A percentile compares a stretch with the other conserved stretches of the same genome.
phyloP scores from a whole-genome alignment of 768 basidiomycete genomes.

The Lyophyllum semitale region DNA sequence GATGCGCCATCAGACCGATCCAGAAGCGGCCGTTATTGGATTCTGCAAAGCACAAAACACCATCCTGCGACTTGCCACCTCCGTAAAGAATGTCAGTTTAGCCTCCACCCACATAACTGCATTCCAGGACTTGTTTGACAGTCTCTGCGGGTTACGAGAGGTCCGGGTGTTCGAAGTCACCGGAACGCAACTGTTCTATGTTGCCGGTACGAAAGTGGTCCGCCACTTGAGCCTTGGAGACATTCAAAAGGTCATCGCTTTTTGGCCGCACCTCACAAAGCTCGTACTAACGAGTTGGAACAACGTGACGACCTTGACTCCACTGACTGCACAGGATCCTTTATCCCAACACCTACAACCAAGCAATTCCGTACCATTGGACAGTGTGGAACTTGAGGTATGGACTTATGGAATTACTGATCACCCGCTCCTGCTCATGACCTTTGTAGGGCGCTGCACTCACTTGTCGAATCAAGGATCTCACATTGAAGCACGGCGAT shows the following conservation, averaged over 20 bases:
- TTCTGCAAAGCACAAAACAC: constrained; percentile 11
- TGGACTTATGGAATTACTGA: no score
- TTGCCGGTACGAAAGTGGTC: background rate
- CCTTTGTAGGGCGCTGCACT: no score
- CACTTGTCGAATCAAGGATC: no score
- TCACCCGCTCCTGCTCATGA: no score
- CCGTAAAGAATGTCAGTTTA: background rate
- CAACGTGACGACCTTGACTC: background rate
- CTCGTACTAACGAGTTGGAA: background rate
- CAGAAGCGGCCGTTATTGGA: background rate
- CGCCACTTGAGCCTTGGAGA: constrained; percentile 5
- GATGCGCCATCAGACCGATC: no score
- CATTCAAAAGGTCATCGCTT: constrained; percentile 2
- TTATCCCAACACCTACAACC: background rate
- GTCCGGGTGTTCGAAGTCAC: background rate
- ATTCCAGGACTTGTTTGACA: constrained; percentile 3
- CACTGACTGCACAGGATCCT: background rate
- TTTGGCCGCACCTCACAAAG: constrained; percentile 5
- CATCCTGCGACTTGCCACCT: constrained; percentile 1
- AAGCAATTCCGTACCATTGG: no score
- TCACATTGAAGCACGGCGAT: no score
- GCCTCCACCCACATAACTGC: constrained; percentile 1
- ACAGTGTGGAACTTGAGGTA: no score
- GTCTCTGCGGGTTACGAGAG: constrained; percentile 1
- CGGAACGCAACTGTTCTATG: background rate